Evolutionary conservation across 768 basidiomycete species (phyloP).

Genomic region (Pleurotus djamor): DNA sequence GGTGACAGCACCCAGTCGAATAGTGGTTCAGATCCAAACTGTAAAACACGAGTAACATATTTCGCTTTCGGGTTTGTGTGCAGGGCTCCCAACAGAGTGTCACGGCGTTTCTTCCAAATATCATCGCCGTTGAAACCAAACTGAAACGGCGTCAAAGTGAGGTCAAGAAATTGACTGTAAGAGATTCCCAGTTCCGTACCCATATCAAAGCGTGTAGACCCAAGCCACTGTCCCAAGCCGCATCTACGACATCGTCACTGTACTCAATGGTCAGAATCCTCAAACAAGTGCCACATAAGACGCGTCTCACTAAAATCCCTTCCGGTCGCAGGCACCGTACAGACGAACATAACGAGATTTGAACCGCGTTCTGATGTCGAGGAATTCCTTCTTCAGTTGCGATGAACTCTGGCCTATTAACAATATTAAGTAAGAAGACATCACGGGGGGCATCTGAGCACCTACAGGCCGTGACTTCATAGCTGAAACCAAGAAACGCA

Average conservation of each 20-base stretch:
- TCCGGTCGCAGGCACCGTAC: slow-evolving; percentile 32
- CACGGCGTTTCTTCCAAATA: slow-evolving; percentile 37
- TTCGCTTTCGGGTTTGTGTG: slow-evolving; percentile 41
- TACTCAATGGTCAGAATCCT: neutral
- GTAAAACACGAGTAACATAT: slow-evolving; percentile 45
- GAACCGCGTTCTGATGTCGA: slow-evolving; percentile 48
- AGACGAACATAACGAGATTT: slow-evolving; percentile 52
- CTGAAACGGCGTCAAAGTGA: slow-evolving; percentile 9
- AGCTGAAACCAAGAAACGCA: slow-evolving; percentile 66
- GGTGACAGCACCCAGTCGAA: slow-evolving; percentile 42
- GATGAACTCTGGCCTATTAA: slow-evolving; percentile 42
- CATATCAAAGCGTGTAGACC: slow-evolving; percentile 54
- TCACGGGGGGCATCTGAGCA: neutral
- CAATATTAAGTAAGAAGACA: neutral
- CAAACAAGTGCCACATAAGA: neutral
- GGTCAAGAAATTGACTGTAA: neutral
- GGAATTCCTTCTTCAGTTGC: slow-evolving; percentile 47
- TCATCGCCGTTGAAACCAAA: slow-evolving; percentile 25
- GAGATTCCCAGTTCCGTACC: slow-evolving; percentile 23
- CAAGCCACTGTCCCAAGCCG: slow-evolving; percentile 43
- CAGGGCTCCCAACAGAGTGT: slow-evolving; percentile 34
- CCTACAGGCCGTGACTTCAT: slow-evolving; percentile 58
- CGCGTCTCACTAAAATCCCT: slow-evolving; percentile 30
- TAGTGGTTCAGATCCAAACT: slow-evolving; percentile 49
- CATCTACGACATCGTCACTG: slow-evolving; percentile 44